phyloP scores from a whole-genome alignment of 768 basidiomycete species.

The Coprinellus aureogranulatus region DNA sequence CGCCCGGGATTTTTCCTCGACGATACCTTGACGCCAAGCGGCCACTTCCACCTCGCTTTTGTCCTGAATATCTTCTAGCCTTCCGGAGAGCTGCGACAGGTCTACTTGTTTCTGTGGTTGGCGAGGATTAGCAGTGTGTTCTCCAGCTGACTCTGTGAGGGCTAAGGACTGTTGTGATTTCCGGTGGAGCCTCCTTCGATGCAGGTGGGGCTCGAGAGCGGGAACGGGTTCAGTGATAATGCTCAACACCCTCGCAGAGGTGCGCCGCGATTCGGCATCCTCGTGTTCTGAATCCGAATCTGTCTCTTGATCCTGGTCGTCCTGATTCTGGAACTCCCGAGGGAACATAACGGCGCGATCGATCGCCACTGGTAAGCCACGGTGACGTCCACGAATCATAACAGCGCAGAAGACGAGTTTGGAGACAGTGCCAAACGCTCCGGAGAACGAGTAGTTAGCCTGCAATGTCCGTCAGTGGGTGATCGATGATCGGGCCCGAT shows the following conservation, averaged over 20 bases:
- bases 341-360: constrained; percentile 86
- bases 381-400: constrained; percentile 93
- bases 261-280: too few relatives aligned
- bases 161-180: too few relatives aligned
- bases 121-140: too few relatives aligned
- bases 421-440: constrained; percentile 73
- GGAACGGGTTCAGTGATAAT: too few relatives aligned
- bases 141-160: too few relatives aligned
- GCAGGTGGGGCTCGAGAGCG: too few relatives aligned
- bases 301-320: neutral
- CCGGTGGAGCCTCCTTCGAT: too few relatives aligned
- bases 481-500: neutral
- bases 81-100: too few relatives aligned
- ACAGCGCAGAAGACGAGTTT: constrained; percentile 85
- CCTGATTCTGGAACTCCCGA: constrained; percentile 46
- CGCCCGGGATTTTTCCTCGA: neutral
- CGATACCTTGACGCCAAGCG: neutral
- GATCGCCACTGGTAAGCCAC: constrained; percentile 83
- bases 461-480: constrained; percentile 26
- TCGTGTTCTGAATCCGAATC: neutral
- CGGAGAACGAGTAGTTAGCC: constrained; percentile 81
- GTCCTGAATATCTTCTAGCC: neutral
- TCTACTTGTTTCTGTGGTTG: too few relatives aligned
- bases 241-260: too few relatives aligned
- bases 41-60: neutral